These are phyloP conservation scores for Fraxinus anomala DNA, from an alignment of 257 asterid genomes.

Conservation along the genomic window DNA sequence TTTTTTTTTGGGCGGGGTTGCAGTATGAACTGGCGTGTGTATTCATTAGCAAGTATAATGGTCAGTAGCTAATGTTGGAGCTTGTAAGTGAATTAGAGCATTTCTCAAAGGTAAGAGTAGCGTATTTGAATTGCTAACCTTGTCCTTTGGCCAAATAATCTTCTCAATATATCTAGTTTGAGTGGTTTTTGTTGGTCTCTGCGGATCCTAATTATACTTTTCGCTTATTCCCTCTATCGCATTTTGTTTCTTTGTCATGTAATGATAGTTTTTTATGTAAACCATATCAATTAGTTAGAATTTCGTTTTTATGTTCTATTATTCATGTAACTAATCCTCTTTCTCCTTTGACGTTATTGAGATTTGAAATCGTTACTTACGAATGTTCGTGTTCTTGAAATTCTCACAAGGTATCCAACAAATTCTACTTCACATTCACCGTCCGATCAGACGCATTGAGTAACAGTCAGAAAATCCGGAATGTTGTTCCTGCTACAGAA, in stretches of 20 bases:
- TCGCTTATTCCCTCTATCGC: background rate
- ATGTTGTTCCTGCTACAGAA: constrained; percentile 85
- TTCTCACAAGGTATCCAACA: constrained; percentile 70
- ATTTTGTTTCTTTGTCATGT: no score
- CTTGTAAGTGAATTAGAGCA: background rate
- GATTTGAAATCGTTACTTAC: background rate
- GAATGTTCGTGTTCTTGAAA: constrained; percentile 6
- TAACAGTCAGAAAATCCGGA: constrained; percentile 56
- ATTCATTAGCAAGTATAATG: background rate
- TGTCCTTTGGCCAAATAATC: background rate
- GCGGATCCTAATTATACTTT: background rate
- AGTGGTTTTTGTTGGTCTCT: background rate
- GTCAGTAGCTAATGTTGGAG: background rate
- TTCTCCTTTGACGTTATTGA: background rate
- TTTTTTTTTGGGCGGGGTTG: background rate
- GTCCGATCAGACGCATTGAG: constrained; percentile 54
- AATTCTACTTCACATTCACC: constrained; percentile 86
- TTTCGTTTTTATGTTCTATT: no score
- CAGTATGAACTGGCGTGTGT: background rate
- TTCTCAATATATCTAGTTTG: background rate
- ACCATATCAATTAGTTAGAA: background rate
- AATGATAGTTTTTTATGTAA: background rate
- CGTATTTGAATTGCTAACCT: background rate
- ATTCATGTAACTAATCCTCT: background rate
- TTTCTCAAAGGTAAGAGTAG: background rate